Percentiles rank a stretch among this genome's conserved stretches.
Conservation (phyloP, 2,329 filamentous ascomycete species). For the Fusarium palustre region DNA sequence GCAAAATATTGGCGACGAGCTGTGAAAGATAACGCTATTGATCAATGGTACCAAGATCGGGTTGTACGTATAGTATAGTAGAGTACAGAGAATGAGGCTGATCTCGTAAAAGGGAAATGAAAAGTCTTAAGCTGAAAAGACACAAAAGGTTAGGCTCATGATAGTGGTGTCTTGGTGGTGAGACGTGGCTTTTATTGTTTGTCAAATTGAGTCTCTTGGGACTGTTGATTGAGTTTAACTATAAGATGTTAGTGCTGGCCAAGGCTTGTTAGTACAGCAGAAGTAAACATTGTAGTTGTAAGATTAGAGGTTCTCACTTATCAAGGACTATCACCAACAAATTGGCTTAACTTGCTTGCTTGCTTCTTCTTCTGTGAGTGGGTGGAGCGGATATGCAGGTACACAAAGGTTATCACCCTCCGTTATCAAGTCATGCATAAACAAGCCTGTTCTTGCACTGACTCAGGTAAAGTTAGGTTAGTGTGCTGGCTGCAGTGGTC, state of each 20-base stretch:
- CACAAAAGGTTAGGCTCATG: neutral
- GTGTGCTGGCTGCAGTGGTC: neutral
- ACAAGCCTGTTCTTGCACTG: neutral
- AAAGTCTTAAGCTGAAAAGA: neutral
- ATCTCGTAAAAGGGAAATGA: constrained; percentile 25
- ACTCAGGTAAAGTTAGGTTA: neutral
- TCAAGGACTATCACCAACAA: constrained; percentile 9
- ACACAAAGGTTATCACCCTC: constrained; percentile 23
- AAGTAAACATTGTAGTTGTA: neutral
- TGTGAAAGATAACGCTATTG: neutral
- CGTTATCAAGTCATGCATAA: constrained; percentile 7
- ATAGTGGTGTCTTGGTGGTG: neutral
- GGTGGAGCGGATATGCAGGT: constrained; percentile 33
- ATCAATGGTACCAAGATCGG: neutral
- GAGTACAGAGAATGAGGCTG: neutral
- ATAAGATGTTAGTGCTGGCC: neutral
- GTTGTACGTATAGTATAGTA: neutral
- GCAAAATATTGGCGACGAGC: neutral
- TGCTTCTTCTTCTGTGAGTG: neutral
- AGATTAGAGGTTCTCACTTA: neutral
- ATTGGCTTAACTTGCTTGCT: neutral
- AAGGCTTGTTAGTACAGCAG: neutral
- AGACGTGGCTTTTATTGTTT: constrained; percentile 15
- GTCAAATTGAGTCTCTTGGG: constrained; percentile 1
- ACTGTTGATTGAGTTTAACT: neutral